Evolutionary conservation across 2,329 filamentous ascomycete genomes (phyloP), one percentile per base, ranked within the genome.

Genomic region (Botrytis paeoniae): DNA sequence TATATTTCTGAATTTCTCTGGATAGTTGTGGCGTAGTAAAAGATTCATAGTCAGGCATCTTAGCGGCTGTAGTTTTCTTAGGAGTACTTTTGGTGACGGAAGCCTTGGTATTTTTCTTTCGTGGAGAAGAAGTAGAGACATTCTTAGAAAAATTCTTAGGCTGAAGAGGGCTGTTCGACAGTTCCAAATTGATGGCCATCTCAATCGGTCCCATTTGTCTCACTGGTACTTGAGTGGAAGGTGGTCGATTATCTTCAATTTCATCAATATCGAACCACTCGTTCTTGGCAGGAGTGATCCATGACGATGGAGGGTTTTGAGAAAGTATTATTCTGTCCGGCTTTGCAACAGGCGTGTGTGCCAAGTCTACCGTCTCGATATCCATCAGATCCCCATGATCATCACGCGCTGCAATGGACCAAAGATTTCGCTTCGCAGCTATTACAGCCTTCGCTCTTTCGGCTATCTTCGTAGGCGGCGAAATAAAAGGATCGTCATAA

Each of bases 341-440:
- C 20, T 61, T 63, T 73, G 73, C 69, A 39, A 75, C 73, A 22
- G 77, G 77, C 8, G 77, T 76, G 35, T 87, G 83, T 8, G 85
- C 83, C 29, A 92, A 81, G 71, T 93, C 88, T 60, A 92, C 82
- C 29, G 90, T 83, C 54, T 78, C 78, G 69, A 79, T 66, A 70
- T 91, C 87, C 69, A 93, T 84, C 4, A 95, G 80, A 22, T 88
- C 86, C 1, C 92, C 92, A 35, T 89, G 86, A 0, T 83, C 83
- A 78, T 93, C 89, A 75, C 93, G 86, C 37, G 92, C 88, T 8
- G 89, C 91, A 57, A 89, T 91, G 73, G 86, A 85, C 94, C 94
- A 97, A 1, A 96, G 84, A 71, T 87, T 85, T 1, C 76, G 68
- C 64, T 79, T 80, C 14, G 65, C 65, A 63, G 73, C 51, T 14